phyloP scores from a whole-genome alignment of 176 grass and related monocot species.

The Pontederia paniculata region DNA sequence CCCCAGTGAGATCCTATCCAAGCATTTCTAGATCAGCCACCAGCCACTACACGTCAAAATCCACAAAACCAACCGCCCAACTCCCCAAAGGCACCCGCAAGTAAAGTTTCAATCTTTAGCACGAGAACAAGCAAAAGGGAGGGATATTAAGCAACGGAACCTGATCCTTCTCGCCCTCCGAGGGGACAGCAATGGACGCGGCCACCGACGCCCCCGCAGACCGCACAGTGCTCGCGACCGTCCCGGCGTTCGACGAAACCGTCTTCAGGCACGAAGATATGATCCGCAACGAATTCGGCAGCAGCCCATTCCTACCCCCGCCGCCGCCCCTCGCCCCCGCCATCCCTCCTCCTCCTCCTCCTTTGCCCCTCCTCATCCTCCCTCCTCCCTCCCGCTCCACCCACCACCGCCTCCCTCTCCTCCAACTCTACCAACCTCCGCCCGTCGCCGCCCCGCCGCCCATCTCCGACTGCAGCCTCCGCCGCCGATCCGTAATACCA shows the following conservation, averaged over 20 bases:
- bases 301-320: conserved; percentile 70
- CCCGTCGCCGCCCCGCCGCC: conserved; percentile 3
- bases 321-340: conserved; percentile 33
- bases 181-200: conserved; percentile 59
- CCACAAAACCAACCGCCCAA: not conserved
- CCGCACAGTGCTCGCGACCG: conserved; percentile 89
- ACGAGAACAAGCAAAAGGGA: conserved; percentile 3
- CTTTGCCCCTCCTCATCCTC: not conserved
- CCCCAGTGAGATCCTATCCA: too few species aligned
- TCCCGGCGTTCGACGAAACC: conserved; percentile 87
- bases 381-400: not conserved
- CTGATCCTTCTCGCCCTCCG: conserved; percentile 98
- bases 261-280: conserved; percentile 99
- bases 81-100: not conserved
- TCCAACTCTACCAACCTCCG: not conserved
- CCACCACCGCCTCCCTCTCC: not conserved
- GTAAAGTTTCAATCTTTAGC: conserved; percentile 11
- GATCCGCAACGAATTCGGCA: conserved; percentile 93
- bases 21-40: too few species aligned
- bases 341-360: conserved; percentile 43
- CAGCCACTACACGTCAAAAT: not conserved
- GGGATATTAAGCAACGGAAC: conserved; percentile 18
- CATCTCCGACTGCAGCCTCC: not conserved
- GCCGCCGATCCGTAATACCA: conserved; percentile 1
- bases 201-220: conserved; percentile 93